Evolutionary conservation across 345 rosid genomes (phyloP).

Genomic region (Xanthoceras sorbifolium): DNA sequence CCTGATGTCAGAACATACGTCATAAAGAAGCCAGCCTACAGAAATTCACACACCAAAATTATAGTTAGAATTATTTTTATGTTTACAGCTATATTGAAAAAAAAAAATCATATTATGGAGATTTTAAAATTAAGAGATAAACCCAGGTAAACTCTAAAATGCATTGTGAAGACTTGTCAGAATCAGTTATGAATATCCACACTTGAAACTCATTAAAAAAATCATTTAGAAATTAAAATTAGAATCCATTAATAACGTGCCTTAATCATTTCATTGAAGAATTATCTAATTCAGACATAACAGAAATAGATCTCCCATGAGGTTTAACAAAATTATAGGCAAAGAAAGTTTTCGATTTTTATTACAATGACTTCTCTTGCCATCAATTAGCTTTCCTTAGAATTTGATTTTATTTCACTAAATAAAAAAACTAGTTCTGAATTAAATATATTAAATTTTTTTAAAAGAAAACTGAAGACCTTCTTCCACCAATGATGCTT

Average conservation of each 20-base stretch:
- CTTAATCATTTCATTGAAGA: not conserved
- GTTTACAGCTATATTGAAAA: not conserved
- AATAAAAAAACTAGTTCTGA: too few relatives aligned
- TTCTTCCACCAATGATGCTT: not conserved
- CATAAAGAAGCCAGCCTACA: constrained; percentile 92
- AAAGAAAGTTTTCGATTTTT: not conserved
- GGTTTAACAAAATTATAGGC: not conserved
- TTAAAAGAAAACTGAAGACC: not conserved
- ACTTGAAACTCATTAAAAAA: not conserved
- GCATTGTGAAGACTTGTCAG: not conserved
- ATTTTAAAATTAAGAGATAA: not conserved
- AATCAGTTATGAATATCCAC: not conserved
- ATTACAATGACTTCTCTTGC: not conserved
- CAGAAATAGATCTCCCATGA: not conserved
- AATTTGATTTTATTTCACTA: not conserved
- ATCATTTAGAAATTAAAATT: not conserved
- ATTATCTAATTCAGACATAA: not conserved
- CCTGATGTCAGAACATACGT: constrained; percentile 88
- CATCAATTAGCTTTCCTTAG: not conserved
- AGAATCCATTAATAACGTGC: constrained; percentile 12
- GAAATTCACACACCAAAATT: constrained; percentile 19
- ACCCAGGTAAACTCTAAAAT: not conserved
- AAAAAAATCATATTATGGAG: not conserved
- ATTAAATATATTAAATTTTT: too few relatives aligned
- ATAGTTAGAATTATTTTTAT: constrained; percentile 18